Evolutionary conservation across 768 basidiomycete species (phyloP), one percentile per base, ranked within the genome.

Genomic region (Trametes gibbosa): DNA sequence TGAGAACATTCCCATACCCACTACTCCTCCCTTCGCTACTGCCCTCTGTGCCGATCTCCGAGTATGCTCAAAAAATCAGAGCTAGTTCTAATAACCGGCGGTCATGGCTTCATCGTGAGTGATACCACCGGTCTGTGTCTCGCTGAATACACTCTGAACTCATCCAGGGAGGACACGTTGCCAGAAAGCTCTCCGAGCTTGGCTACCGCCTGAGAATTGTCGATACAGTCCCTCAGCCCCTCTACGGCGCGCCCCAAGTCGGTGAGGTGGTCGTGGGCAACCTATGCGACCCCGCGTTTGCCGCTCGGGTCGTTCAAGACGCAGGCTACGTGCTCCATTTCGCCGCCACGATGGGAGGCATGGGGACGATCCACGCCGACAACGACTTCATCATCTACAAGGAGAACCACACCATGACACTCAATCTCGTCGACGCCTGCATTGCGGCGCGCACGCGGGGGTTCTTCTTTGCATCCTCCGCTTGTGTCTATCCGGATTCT

Each of bases 291-390:
- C 66, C 63, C 3, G 59, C 68, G 13, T 70, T 79, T 49, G 81
- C 77, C 62, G 56, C 70, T 14, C 68, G 64, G 2, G 76, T 66
- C 1, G 72, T 81, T 7, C 66, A 63, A n/a, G 79, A 72, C 27
- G 73, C 81, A 0, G 62, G 77, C 49, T 73, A 69, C 7, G 75
- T 86, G 24, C 70, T 84, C 19, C 84, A 86, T 66, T 80, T 85
- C 61, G 82, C 84, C 12, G 84, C 84, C 1, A 80, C 74, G 21
- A 84, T 84, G 84, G 84, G 83, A 3, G 84, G 84, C 0, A 86
- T 86, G 85, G 84, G 84, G 1, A 77, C 77, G 0, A 86, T 85
- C 46, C 83, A 85, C 61, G 64, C 70, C 4, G 70, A 65, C 0
- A 85, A 85, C 65, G 79, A 82, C 48, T 70, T 77, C 42, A 58